These are phyloP conservation scores for Trichosanthes truncata DNA, from an alignment of 306 rosid genomes.

Conservation along the genomic window DNA sequence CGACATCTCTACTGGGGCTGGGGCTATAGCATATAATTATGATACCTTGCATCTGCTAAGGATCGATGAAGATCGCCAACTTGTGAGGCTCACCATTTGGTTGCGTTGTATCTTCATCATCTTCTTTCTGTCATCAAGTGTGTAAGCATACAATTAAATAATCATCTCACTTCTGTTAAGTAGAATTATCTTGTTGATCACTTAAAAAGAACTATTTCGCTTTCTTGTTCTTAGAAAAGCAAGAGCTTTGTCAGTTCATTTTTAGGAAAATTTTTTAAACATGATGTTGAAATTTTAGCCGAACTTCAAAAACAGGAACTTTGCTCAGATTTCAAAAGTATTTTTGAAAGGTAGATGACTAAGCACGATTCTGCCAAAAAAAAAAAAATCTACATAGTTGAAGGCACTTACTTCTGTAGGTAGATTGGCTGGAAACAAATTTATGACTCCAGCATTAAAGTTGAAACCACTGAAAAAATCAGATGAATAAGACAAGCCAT, in stretches of 20 bases:
- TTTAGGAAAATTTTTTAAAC: background rate
- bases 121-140: conserved; percentile 27
- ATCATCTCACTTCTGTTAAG: background rate
- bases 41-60: conserved; percentile 22
- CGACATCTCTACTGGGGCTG: conserved; percentile 10
- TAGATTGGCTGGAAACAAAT: conserved; percentile 65
- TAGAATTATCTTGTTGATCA: background rate
- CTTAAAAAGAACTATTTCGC: background rate
- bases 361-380: background rate
- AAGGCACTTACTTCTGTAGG: conserved; percentile 49
- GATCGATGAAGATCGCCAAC: conserved; percentile 52
- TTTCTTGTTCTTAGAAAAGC: background rate
- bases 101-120: background rate
- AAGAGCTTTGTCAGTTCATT: background rate
- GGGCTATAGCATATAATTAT: background rate
- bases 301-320: background rate
- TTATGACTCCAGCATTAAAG: conserved; percentile 65
- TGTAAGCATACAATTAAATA: background rate
- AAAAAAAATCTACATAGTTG: background rate
- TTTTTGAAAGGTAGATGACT: background rate
- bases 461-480: conserved; percentile 52
- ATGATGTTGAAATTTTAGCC: background rate
- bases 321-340: background rate
- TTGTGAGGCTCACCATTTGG: conserved; percentile 43
- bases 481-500: background rate